phyloP scores from a whole-genome alignment of 108 stramenopile species.

The Nitzschia sp. region DNA sequence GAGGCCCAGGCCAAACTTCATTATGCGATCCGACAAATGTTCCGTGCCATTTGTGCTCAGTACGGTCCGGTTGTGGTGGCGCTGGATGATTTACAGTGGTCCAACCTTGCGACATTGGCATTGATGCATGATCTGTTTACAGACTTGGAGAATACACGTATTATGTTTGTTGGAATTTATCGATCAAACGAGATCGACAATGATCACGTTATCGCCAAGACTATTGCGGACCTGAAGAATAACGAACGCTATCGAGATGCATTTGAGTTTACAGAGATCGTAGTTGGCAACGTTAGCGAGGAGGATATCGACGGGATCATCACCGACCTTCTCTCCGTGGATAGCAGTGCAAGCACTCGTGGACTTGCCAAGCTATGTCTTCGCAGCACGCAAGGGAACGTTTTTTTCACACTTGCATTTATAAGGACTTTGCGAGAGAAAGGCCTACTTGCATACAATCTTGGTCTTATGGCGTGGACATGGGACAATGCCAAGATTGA shows the following conservation, averaged over 20 bases:
- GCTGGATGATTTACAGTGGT: not conserved
- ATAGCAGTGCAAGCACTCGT: not conserved
- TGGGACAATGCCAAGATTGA: conserved; percentile 13
- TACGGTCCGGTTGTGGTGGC: not conserved
- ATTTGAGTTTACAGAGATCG: not conserved
- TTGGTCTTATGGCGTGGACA: conserved; percentile 3
- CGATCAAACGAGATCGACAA: not conserved
- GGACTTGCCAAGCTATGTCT: not conserved
- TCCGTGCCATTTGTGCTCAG: not conserved
- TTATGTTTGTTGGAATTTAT: not conserved
- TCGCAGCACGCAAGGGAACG: not conserved
- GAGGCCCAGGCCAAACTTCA: not conserved
- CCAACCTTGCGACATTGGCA: not conserved
- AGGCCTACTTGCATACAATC: not conserved
- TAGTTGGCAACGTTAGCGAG: not conserved
- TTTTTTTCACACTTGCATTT: not conserved
- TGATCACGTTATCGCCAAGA: not conserved
- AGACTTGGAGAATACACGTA: not conserved
- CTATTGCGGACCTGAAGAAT: not conserved
- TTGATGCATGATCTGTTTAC: not conserved
- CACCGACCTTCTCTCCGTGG: not conserved
- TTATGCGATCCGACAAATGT: not conserved
- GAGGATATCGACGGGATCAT: not conserved
- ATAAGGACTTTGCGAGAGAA: not conserved
- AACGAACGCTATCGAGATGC: not conserved